Conservation (phyloP, 208 protist species). For the Leishmania arabica region DNA sequence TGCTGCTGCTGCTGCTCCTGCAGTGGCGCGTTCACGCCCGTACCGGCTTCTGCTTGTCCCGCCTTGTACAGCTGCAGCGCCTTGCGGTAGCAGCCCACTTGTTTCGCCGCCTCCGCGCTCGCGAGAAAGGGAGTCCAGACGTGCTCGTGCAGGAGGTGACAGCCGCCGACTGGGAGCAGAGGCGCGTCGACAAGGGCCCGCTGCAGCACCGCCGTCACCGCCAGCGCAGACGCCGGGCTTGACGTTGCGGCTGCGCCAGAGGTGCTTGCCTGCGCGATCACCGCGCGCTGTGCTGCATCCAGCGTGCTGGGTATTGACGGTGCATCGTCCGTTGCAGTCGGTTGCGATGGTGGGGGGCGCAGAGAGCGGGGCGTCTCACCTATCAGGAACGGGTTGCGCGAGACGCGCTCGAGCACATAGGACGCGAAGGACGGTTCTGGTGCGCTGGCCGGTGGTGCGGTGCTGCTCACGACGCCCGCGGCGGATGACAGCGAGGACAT, state of each 20-base stretch:
- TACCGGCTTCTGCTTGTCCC: neutral
- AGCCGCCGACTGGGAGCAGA: constrained; percentile 53
- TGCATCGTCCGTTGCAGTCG: neutral
- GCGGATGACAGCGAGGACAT: neutral
- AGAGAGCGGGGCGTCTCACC: constrained; percentile 35
- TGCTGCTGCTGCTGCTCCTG: neutral
- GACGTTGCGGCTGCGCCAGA: neutral
- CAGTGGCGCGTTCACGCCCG: neutral
- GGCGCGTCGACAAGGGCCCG: constrained; percentile 57
- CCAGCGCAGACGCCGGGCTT: constrained; percentile 3
- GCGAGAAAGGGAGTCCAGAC: constrained; percentile 47
- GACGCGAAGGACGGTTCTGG: constrained; percentile 30
- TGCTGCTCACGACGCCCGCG: neutral
- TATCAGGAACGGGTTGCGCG: constrained; percentile 45
- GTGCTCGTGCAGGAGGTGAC: constrained; percentile 61
- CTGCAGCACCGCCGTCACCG: constrained; percentile 37
- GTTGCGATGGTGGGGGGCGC: neutral
- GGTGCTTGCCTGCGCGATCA: constrained; percentile 10
- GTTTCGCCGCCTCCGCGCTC: constrained; percentile 41
- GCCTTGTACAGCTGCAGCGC: constrained; percentile 15
- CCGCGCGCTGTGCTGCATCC: constrained; percentile 21
- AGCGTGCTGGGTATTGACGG: constrained; percentile 10
- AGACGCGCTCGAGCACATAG: constrained; percentile 42
- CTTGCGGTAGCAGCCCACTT: constrained; percentile 12
- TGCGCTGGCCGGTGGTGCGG: neutral